These are phyloP conservation scores for Prunus kanzakura DNA, from an alignment of 306 rosid genomes.

Conservation along the genomic window DNA sequence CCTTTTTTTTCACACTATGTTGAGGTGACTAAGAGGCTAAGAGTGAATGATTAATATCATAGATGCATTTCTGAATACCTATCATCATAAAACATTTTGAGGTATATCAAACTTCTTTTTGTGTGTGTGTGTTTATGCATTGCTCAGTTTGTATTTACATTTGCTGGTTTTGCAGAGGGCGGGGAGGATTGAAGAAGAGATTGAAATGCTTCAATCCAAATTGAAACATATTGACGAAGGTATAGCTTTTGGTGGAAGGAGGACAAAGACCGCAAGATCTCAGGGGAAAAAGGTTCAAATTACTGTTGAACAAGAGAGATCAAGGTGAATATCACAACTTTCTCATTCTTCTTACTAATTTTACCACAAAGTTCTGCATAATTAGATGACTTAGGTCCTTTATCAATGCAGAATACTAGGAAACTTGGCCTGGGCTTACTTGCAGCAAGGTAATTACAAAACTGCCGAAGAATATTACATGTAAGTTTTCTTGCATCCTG, in stretches of 20 bases:
- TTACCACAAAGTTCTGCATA: background rate
- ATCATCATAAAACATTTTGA: background rate
- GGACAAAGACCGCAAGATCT: slow-evolving; percentile 78
- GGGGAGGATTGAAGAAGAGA: slow-evolving; percentile 89
- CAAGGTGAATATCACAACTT: slow-evolving; percentile 47
- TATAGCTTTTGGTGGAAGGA: slow-evolving; percentile 59
- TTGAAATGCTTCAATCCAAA: slow-evolving; percentile 73
- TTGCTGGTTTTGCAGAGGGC: slow-evolving; percentile 53
- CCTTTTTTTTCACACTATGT: background rate
- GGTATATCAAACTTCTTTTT: background rate
- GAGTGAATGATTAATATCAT: too few species aligned
- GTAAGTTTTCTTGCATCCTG: slow-evolving; percentile 28
- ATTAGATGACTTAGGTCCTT: slow-evolving; percentile 6
- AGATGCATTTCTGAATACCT: background rate
- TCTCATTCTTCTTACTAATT: slow-evolving; percentile 10
- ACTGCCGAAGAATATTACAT: slow-evolving; percentile 76
- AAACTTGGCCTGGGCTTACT: slow-evolving; percentile 94
- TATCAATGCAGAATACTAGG: slow-evolving; percentile 63
- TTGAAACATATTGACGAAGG: slow-evolving; percentile 78
- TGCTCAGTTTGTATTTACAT: background rate
- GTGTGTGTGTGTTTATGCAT: background rate
- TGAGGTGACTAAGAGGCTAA: background rate
- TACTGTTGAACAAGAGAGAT: slow-evolving; percentile 79
- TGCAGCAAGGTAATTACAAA: slow-evolving; percentile 65
- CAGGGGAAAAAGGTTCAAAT: slow-evolving; percentile 89